Conservation (phyloP, 2,329 filamentous ascomycete species). For the Bipolaris zeicola region DNA sequence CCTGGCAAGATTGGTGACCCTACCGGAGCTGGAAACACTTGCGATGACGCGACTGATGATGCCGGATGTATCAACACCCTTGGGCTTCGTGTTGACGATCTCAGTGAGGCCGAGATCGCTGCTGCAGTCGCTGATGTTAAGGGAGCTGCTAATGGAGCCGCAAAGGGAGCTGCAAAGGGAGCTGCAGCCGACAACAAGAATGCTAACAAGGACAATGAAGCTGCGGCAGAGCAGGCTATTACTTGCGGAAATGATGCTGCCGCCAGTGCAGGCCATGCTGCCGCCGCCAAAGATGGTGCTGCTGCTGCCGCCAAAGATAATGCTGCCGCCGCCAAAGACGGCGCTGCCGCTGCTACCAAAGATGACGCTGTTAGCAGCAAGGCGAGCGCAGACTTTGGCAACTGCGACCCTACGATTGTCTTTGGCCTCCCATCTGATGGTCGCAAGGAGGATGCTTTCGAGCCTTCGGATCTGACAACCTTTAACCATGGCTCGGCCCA, state of each 20-base stretch:
- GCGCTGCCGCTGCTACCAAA: not conserved
- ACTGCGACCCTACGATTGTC: conserved; percentile 57
- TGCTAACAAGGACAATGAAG: not conserved
- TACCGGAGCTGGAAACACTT: conserved; percentile 60
- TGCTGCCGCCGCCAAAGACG: not conserved
- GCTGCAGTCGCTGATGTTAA: conserved; percentile 51
- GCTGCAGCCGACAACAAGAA: not conserved
- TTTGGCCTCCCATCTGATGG: conserved; percentile 59
- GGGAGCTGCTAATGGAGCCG: not conserved
- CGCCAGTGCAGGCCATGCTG: not conserved
- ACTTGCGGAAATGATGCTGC: conserved; percentile 1
- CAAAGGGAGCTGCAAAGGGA: not conserved
- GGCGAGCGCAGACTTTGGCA: conserved; percentile 47
- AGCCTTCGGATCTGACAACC: conserved; percentile 49
- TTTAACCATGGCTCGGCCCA: conserved; percentile 62
- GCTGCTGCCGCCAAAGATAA: no score
- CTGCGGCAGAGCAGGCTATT: conserved; percentile 1
- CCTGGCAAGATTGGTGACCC: conserved; percentile 61
- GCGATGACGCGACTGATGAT: conserved; percentile 55
- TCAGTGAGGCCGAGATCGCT: conserved; percentile 58
- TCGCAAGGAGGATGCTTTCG: conserved; percentile 53
- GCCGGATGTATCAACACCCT: conserved; percentile 62
- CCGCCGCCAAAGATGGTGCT: no score
- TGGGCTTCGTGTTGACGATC: conserved; percentile 60
- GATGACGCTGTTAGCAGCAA: not conserved